A percentile compares a stretch with the other conserved stretches of the same genome.
Evolutionary conservation across 768 basidiomycete species (phyloP).

Genomic region (Pisolithus marmoratus): DNA sequence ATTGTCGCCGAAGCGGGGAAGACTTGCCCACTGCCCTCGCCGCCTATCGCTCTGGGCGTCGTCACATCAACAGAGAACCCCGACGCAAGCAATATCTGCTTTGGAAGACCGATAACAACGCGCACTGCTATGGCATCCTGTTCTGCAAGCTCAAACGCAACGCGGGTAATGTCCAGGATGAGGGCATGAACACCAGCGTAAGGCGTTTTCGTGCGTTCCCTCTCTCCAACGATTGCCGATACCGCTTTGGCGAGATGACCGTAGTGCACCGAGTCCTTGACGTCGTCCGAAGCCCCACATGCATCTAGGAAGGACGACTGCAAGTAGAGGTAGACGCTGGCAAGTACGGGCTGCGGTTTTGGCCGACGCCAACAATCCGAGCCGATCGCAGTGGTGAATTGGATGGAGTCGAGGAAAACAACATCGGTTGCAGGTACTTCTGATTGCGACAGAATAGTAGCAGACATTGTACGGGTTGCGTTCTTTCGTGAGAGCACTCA

Average conservation of each 20-base stretch:
- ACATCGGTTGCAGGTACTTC: slow-evolving; percentile 28
- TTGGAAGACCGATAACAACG: slow-evolving; percentile 40
- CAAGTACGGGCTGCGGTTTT: slow-evolving; percentile 45
- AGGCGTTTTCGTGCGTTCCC: slow-evolving; percentile 3
- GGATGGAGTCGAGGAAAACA: slow-evolving; percentile 41
- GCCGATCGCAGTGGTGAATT: slow-evolving; percentile 38
- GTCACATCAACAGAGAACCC: slow-evolving; percentile 38
- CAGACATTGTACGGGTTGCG: background rate
- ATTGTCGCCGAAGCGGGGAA: slow-evolving; percentile 21
- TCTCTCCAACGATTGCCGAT: slow-evolving; percentile 20
- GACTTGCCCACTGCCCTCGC: background rate
- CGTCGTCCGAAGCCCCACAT: slow-evolving; percentile 45
- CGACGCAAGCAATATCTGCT: slow-evolving; percentile 47
- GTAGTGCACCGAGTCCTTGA: slow-evolving; percentile 59
- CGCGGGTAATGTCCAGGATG: slow-evolving; percentile 30
- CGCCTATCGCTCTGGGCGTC: slow-evolving; percentile 4
- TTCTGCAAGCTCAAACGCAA: slow-evolving; percentile 35
- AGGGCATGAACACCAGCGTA: slow-evolving; percentile 30
- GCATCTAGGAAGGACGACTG: slow-evolving; percentile 34
- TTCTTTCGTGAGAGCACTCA: too few species aligned
- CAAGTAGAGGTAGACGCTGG: slow-evolving; percentile 43
- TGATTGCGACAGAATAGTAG: background rate
- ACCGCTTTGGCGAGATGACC: slow-evolving; percentile 52
- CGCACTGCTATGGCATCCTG: slow-evolving; percentile 32
- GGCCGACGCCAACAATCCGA: slow-evolving; percentile 46